A percentile compares a stretch with the other conserved stretches of the same genome.
Conservation (phyloP, 2,329 filamentous ascomycete species). For the Verticillium isaacii region DNA sequence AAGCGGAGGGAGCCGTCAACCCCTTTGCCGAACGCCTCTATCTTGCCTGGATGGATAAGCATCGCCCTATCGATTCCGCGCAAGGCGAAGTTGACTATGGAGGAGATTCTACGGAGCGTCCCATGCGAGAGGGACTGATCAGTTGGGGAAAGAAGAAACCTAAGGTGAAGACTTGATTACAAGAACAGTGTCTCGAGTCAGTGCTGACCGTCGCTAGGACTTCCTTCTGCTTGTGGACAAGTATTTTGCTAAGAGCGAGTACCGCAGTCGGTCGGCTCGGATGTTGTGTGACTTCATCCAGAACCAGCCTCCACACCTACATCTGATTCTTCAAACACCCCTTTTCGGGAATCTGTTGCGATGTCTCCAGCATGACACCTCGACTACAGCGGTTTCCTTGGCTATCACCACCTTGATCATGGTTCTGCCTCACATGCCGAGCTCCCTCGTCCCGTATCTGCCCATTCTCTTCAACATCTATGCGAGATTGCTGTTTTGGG, state of each 20-base stretch:
- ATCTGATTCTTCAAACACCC: slow-evolving; percentile 66
- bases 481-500: slow-evolving; percentile 75
- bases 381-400: slow-evolving; percentile 70
- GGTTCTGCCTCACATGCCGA: slow-evolving; percentile 77
- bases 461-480: slow-evolving; percentile 78
- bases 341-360: slow-evolving; percentile 67
- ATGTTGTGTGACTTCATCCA: slow-evolving; percentile 70
- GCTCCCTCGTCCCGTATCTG: slow-evolving; percentile 62
- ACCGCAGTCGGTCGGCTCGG: slow-evolving; percentile 59
- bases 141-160: slow-evolving; percentile 65
- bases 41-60: slow-evolving; percentile 50
- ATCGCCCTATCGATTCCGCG: slow-evolving; percentile 21
- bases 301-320: slow-evolving; percentile 72
- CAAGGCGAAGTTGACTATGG: slow-evolving; percentile 29
- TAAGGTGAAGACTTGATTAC: slow-evolving; percentile 29
- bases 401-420: slow-evolving; percentile 73
- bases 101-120: slow-evolving; percentile 42
- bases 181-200: neutral
- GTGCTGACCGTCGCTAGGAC: slow-evolving; percentile 37
- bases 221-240: slow-evolving; percentile 62
- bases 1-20: slow-evolving; percentile 27
- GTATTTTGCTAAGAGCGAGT: slow-evolving; percentile 59
- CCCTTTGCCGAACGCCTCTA: slow-evolving; percentile 55
- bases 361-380: slow-evolving; percentile 73
- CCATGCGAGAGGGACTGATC: slow-evolving; percentile 47